phyloP scores from a whole-genome alignment of 768 basidiomycete species.

The Lanmaoa pseudosensibilis region DNA sequence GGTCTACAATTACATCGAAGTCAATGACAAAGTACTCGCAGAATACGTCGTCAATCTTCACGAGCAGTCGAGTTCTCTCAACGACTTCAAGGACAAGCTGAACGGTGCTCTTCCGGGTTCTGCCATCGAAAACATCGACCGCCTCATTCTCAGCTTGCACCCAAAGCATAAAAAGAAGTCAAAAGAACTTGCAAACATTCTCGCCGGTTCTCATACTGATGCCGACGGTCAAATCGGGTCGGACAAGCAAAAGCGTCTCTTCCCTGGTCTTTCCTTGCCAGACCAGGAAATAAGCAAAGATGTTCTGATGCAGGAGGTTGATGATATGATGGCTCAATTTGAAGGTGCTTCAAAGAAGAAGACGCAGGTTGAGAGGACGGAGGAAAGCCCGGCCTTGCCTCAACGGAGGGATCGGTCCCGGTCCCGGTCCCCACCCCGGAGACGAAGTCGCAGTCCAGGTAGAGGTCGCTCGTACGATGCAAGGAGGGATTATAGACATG shows the following conservation, averaged over 20 bases:
- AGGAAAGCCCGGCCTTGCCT: constrained; percentile 58
- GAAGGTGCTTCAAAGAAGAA: constrained; percentile 68
- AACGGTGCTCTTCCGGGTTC: constrained; percentile 83
- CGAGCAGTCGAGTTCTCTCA: constrained; percentile 73
- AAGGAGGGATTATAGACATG: constrained; percentile 42
- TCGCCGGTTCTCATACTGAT: constrained; percentile 32
- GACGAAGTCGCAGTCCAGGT: constrained; percentile 59
- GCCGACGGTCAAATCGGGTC: constrained; percentile 46
- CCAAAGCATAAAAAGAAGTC: constrained; percentile 88
- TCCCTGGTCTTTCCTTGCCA: constrained; percentile 85
- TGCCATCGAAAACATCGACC: constrained; percentile 90
- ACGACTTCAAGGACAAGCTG: constrained; percentile 80
- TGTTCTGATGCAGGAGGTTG: constrained; percentile 82
- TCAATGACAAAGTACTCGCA: constrained; percentile 90
- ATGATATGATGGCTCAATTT: constrained; percentile 81
- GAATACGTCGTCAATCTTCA: constrained; percentile 94
- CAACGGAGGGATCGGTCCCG: constrained; percentile 51
- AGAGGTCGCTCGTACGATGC: constrained; percentile 52
- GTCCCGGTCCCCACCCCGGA: constrained; percentile 47
- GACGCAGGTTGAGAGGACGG: constrained; percentile 40
- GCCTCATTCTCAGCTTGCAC: constrained; percentile 91
- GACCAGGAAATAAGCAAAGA: constrained; percentile 74
- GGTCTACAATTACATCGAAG: constrained; percentile 80
- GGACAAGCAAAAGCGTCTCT: constrained; percentile 80
- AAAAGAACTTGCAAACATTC: constrained; percentile 38